Base-by-base conservation (phyloP, 2,329 filamentous ascomycete genomes). In the Paramyrothecium roridum region DNA sequence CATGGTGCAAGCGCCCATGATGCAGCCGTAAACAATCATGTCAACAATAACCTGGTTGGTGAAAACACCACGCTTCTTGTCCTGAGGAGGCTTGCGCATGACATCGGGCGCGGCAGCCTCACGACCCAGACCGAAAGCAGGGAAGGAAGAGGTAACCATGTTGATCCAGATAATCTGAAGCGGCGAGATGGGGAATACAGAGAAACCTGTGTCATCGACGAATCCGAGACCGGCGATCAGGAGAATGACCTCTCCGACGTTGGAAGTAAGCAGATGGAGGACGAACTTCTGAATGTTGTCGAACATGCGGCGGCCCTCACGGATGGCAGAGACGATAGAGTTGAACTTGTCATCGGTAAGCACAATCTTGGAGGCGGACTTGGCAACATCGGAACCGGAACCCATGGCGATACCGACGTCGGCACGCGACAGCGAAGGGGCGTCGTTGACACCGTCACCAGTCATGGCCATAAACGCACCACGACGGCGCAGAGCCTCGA, bases 111-210 rank as follows among this genome's bases (percentile, higher is more conserved):
- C 84, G 0, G 90, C 90, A 48, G 80, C 76, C 71, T 96, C 91
- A 62, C 91, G 88, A 20, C 91, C 91, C 1, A 96, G 83, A 47
- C 91, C 92, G 76, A 96, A 95, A 56, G 93, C 92, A 1, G 91
- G 91, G 70, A 95, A 85, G 1, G 88, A 90, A 45, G 90, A 93
- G 0, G 92, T 96, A 54, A 95, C 83, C 89, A 96, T 93, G 72
- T 96, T 96, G 70, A 96, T 91, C 91, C 91, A 96, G 56, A 96
- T 82, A 59, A 96, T 93, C 64, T 96, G 87, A 12, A 96, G 85
- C 1, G 92, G 91, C 0, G 90, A 86, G 48, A 96, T 83, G 4
- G 91, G 92, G 70, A 96, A 96, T 11, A 96, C 91, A 0, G 91
- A 95, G 57, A 90, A 81, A 10, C 83, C 81, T 11, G 79, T 76